Evolutionary conservation across 2,329 filamentous ascomycete genomes (phyloP).

Genomic region (Aspergillus japonicus): DNA sequence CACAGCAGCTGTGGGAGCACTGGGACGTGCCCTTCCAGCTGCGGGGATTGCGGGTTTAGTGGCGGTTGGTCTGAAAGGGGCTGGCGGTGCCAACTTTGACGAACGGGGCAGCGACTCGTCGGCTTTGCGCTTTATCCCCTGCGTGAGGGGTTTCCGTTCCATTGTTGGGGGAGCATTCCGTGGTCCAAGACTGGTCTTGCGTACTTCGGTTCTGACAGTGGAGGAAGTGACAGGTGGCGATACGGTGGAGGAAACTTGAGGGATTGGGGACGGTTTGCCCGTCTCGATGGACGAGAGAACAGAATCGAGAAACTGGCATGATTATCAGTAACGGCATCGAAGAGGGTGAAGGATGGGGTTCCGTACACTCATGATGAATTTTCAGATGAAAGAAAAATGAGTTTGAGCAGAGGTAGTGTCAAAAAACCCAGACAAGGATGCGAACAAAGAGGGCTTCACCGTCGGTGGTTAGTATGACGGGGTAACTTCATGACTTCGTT

Average conservation of each 20-base stretch:
- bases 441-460: conserved; percentile 30
- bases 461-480: conserved; percentile 39
- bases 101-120: conserved; percentile 38
- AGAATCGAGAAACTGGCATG: conserved; percentile 49
- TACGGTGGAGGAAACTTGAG: conserved; percentile 24
- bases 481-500: conserved; percentile 42
- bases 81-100: conserved; percentile 25
- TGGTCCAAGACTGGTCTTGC: conserved; percentile 19
- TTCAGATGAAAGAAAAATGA: not conserved
- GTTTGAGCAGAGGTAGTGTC: conserved; percentile 1
- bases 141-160: conserved; percentile 19
- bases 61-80: conserved; percentile 18
- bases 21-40: conserved; percentile 18
- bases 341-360: not conserved
- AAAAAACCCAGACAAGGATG: conserved; percentile 5
- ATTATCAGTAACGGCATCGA: conserved; percentile 22
- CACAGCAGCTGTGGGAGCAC: not conserved
- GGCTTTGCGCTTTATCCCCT: conserved; percentile 45
- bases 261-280: conserved; percentile 34
- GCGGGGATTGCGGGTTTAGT: conserved; percentile 18
- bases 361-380: conserved; percentile 41
- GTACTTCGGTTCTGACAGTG: conserved; percentile 22
- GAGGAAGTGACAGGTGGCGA: conserved; percentile 25
- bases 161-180: conserved; percentile 13
- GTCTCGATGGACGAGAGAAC: conserved; percentile 52